phyloP scores from a whole-genome alignment of 345 rosid species.

The Carallia brachiata region DNA sequence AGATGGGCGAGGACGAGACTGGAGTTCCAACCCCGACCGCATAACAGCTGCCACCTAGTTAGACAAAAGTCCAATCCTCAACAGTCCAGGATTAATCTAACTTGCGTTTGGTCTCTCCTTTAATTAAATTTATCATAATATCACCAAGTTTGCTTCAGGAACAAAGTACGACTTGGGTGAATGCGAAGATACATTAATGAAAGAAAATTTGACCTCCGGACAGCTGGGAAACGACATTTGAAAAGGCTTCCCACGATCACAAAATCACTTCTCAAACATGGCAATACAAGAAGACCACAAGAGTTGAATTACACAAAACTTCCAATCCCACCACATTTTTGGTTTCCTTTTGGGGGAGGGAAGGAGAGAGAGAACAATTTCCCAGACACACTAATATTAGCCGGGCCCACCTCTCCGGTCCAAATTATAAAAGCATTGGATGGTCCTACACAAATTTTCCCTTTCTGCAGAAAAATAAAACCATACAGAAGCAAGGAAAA shows the following conservation, averaged over 20 bases:
- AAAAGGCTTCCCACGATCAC: too few relatives aligned
- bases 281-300: background rate
- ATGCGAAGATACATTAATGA: too few relatives aligned
- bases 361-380: conserved; percentile 22
- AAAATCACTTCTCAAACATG: background rate
- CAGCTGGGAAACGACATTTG: too few relatives aligned
- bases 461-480: conserved; percentile 22
- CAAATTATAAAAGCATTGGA: conserved; percentile 23
- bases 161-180: too few relatives aligned
- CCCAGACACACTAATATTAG: conserved; percentile 68
- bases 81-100: too few relatives aligned
- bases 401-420: conserved; percentile 55
- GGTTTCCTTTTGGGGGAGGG: too few relatives aligned
- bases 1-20: too few relatives aligned
- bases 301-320: conserved; percentile 44
- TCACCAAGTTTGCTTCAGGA: too few relatives aligned
- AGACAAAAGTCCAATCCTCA: too few relatives aligned
- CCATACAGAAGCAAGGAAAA: conserved; percentile 18
- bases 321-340: conserved; percentile 38
- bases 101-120: background rate
- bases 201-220: background rate
- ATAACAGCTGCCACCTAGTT: too few relatives aligned
- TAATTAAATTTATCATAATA: too few relatives aligned
- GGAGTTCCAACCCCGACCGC: too few relatives aligned
- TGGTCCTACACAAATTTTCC: conserved; percentile 22